These are phyloP conservation scores for Gossypium thurberi DNA, from an alignment of 345 rosid species.

Conservation along the genomic window DNA sequence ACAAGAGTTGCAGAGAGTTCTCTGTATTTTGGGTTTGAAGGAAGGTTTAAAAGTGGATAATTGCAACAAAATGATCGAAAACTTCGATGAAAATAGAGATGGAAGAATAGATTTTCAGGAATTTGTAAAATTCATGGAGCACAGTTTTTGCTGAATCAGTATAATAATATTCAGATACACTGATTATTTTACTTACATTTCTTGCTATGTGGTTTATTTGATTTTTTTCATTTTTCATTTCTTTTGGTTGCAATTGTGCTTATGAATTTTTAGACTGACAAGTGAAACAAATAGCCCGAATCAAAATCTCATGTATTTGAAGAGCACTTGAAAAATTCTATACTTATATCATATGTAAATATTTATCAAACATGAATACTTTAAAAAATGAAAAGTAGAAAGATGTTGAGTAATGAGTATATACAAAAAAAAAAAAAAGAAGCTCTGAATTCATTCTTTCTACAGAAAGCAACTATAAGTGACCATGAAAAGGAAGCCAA, in stretches of 20 bases:
- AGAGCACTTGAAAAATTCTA: too few relatives aligned
- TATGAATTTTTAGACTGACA: neutral
- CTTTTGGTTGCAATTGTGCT: neutral
- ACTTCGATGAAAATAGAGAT: slow-evolving; percentile 45
- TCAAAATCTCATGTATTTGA: too few relatives aligned
- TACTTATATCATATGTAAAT: too few relatives aligned
- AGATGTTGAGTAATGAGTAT: too few relatives aligned
- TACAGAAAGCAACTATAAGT: too few relatives aligned
- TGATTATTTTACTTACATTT: neutral
- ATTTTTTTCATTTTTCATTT: neutral
- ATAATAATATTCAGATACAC: neutral
- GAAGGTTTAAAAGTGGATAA: slow-evolving; percentile 39
- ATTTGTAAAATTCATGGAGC: slow-evolving; percentile 69
- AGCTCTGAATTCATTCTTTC: too few relatives aligned
- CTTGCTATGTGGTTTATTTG: neutral
- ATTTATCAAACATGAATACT: too few relatives aligned
- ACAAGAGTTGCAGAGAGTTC: slow-evolving; percentile 61
- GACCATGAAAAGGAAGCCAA: too few relatives aligned
- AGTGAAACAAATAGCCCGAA: too few relatives aligned
- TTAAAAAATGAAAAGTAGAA: too few relatives aligned
- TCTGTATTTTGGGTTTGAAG: slow-evolving; percentile 42
- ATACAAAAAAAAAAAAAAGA: too few relatives aligned
- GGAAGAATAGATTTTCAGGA: slow-evolving; percentile 62
- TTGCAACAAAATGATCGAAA: slow-evolving; percentile 60
- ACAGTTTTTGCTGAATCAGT: slow-evolving; percentile 28